A percentile compares a stretch with the other conserved stretches of the same genome.
Conservation (phyloP, 768 basidiomycete species). For the Trametes sanguinea region DNA sequence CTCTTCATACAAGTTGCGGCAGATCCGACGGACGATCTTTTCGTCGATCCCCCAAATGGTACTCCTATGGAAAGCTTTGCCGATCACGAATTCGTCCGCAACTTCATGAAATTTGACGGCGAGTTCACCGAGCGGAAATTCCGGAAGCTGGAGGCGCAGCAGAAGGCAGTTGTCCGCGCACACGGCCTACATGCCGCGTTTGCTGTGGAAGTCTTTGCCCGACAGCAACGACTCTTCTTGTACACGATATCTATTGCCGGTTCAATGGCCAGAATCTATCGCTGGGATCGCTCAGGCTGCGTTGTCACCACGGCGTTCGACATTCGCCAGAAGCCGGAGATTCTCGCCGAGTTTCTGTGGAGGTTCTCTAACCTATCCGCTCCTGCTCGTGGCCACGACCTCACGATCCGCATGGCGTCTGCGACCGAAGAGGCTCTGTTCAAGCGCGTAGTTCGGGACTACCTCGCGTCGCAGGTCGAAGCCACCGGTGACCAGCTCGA, state of each 20-base stretch:
- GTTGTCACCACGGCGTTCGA: constrained; percentile 34
- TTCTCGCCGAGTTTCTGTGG: constrained; percentile 35
- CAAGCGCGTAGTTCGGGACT: background rate
- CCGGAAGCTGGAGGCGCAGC: background rate
- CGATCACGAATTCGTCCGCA: constrained; percentile 1
- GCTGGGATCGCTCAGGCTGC: constrained; percentile 36
- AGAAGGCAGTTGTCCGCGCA: background rate
- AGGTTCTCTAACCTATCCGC: constrained; percentile 26
- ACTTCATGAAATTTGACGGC: background rate
- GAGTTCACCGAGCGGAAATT: background rate
- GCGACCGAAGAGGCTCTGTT: constrained; percentile 1
- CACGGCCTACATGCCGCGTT: background rate
- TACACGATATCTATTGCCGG: constrained; percentile 35
- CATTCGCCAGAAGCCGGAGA: constrained; percentile 21
- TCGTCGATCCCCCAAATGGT: constrained; percentile 3
- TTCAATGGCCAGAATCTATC: constrained; percentile 33
- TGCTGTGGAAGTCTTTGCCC: constrained; percentile 12
- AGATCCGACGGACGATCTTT: constrained; percentile 4
- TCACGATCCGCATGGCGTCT: constrained; percentile 3
- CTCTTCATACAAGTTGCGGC: constrained; percentile 15
- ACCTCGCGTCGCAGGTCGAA: background rate
- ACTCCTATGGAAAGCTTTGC: too few relatives aligned
- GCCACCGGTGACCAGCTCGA: background rate
- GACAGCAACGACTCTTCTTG: constrained; percentile 33
- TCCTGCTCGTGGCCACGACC: constrained; percentile 30